Evolutionary conservation across 2,329 filamentous ascomycete species (phyloP).

Genomic region (Emergomyces africanus): DNA sequence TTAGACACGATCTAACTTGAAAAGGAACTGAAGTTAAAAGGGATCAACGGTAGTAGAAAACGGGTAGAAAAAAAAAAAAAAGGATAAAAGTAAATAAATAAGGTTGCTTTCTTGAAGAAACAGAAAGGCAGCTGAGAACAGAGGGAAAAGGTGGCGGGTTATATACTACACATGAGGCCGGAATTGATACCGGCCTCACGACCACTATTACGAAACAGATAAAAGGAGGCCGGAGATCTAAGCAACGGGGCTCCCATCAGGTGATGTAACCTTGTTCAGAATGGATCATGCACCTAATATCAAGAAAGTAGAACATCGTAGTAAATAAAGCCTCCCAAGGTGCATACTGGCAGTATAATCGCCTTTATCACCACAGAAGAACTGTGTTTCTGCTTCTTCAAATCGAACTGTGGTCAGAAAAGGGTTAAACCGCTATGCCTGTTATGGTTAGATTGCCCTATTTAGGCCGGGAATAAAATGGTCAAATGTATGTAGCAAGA

Average conservation of each 20-base stretch:
- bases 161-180: slow-evolving; percentile 31
- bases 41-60: slow-evolving; percentile 18
- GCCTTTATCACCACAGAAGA: not conserved
- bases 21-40: not conserved
- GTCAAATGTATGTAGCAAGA: not conserved
- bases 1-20: not conserved
- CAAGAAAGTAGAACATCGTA: not conserved
- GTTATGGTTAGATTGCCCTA: not conserved
- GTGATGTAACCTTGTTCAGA: slow-evolving; percentile 1
- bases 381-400: not conserved
- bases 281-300: not conserved
- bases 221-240: slow-evolving; percentile 4
- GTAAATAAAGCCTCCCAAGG: not conserved
- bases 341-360: not conserved
- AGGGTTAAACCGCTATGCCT: not conserved
- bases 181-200: slow-evolving; percentile 34
- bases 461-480: too few relatives aligned
- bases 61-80: slow-evolving; percentile 13
- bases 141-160: slow-evolving; percentile 16
- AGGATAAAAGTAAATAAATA: not conserved
- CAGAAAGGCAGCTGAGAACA: not conserved
- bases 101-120: not conserved
- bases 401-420: not conserved
- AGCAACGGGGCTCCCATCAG: not conserved
- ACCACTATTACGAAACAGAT: slow-evolving; percentile 27